Evolutionary conservation across 1,284 basidiomycete species (phyloP).

Genomic region (Fomitopsis palustris): DNA sequence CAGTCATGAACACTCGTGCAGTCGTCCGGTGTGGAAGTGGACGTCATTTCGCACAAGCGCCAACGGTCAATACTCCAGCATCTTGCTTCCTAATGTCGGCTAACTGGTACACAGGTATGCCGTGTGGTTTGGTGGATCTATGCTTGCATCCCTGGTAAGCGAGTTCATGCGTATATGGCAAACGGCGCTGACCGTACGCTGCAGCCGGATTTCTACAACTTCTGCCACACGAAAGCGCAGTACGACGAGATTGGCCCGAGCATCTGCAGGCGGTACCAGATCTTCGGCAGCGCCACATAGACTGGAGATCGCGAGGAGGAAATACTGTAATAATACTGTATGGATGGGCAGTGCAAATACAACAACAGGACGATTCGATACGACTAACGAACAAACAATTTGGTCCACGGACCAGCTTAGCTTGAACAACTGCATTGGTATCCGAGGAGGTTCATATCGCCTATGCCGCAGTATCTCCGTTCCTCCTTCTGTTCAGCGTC

Average conservation of each 20-base stretch:
- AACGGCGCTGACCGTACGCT: not conserved
- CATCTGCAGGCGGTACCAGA: constrained; percentile 92
- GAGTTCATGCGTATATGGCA: constrained; percentile 9
- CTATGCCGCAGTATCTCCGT: constrained; percentile 74
- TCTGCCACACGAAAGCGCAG: constrained; percentile 95
- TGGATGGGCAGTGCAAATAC: not conserved
- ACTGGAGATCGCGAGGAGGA: not conserved
- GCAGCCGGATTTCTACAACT: constrained; percentile 96
- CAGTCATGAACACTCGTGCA: constrained; percentile 25
- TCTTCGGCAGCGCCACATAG: constrained; percentile 87
- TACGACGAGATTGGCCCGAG: constrained; percentile 97
- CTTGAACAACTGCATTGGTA: constrained; percentile 94
- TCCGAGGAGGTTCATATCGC: constrained; percentile 73
- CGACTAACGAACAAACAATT: not conserved
- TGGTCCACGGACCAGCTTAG: constrained; percentile 39
- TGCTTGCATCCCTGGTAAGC: constrained; percentile 87
- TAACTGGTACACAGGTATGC: constrained; percentile 60
- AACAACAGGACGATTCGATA: not conserved
- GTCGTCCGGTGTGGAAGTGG: constrained; percentile 94
- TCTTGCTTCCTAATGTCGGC: not conserved
- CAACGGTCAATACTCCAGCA: constrained; percentile 71
- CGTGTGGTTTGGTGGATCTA: constrained; percentile 97
- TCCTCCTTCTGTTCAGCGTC: constrained; percentile 68
- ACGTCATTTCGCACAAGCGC: constrained; percentile 98
- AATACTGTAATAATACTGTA: constrained; percentile 17